Conservation (phyloP, 148 eudicot species). For the Chenopodium formosanum region DNA sequence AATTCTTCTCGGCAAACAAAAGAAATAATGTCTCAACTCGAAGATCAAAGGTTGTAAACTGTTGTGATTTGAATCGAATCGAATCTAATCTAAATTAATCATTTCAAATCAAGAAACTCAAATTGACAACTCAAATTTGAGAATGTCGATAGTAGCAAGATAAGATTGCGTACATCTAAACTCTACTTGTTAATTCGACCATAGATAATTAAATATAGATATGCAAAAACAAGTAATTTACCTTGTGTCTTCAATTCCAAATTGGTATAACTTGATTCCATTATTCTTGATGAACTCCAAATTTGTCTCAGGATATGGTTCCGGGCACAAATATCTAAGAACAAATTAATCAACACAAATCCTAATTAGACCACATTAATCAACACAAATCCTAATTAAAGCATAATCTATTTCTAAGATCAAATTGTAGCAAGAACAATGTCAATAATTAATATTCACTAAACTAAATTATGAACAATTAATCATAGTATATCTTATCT, state of each 20-base stretch:
- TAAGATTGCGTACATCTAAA: not conserved
- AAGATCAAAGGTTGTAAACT: not conserved
- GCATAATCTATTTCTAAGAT: not conserved
- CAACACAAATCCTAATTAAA: not conserved
- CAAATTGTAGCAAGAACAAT: not conserved
- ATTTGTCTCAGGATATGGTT: constrained; percentile 77
- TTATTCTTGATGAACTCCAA: constrained; percentile 61
- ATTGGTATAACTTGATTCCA: constrained; percentile 70
- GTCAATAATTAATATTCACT: not conserved
- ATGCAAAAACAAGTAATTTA: constrained; percentile 10
- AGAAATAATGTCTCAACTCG: not conserved
- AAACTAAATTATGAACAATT: too few relatives aligned
- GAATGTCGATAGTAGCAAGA: not conserved
- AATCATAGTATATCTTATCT: too few relatives aligned
- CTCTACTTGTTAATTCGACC: not conserved
- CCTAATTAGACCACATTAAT: not conserved
- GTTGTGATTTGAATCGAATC: not conserved
- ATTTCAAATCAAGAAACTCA: not conserved
- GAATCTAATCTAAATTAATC: not conserved
- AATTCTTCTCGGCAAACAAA: not conserved
- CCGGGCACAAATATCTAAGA: constrained; percentile 80
- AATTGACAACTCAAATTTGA: not conserved
- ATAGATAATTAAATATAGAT: too few relatives aligned
- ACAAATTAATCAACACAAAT: not conserved
- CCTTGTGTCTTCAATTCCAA: constrained; percentile 84